Conservation (phyloP, 164 flowering plant genomes). For the Vitis labrusca region DNA sequence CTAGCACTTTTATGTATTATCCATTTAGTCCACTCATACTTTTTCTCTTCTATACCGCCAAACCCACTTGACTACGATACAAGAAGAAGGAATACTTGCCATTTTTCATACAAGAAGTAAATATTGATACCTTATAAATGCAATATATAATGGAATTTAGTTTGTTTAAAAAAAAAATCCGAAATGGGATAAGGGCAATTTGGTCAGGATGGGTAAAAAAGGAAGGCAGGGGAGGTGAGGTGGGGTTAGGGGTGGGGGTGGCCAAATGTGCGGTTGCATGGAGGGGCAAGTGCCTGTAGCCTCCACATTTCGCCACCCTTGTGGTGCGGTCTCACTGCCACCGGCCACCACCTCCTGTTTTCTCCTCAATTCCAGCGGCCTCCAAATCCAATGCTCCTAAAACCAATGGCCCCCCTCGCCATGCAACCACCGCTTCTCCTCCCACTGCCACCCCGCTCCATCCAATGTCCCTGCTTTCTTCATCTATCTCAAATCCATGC, state of each 20-base stretch:
- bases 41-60: too few relatives aligned
- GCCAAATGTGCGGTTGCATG: conserved; percentile 58
- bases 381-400: too few relatives aligned
- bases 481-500: too few relatives aligned
- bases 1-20: background rate
- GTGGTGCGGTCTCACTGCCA: background rate
- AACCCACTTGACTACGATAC: too few relatives aligned
- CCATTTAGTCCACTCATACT: background rate
- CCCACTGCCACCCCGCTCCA: background rate
- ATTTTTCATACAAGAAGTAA: too few relatives aligned
- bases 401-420: too few relatives aligned
- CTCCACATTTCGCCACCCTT: conserved; percentile 23
- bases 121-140: too few relatives aligned
- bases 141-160: too few relatives aligned
- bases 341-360: background rate
- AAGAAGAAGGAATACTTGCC: too few relatives aligned
- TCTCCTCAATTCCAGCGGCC: background rate
- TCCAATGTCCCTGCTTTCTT: too few relatives aligned
- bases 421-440: background rate
- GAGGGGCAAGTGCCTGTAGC: background rate
- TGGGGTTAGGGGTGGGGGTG: background rate
- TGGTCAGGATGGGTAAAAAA: background rate
- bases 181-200: background rate
- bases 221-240: background rate
- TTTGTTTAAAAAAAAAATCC: too few relatives aligned